Evolutionary conservation across 805 yeast genomes (phyloP).

Genomic region (Yarrowia yakushimensis): DNA sequence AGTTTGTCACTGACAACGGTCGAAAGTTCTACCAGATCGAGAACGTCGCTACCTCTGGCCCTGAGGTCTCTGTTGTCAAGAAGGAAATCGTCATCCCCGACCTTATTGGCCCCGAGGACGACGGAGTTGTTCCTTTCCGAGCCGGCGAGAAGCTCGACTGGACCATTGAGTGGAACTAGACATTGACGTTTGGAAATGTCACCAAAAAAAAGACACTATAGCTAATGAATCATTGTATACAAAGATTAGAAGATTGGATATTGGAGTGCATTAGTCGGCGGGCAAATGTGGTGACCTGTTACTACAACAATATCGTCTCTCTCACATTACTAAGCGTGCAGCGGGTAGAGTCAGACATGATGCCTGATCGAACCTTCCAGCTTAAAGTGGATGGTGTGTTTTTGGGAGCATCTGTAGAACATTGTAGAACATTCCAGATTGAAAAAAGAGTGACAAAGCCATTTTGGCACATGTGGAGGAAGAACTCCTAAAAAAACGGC

Average conservation of each 20-base stretch:
- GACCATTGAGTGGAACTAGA: conserved; percentile 64
- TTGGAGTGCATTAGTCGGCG: not conserved
- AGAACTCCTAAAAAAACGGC: not conserved
- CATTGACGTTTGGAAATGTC: not conserved
- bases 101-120: conserved; percentile 45
- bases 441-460: not conserved
- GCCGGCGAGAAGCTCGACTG: conserved; percentile 75
- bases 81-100: conserved; percentile 53
- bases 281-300: no score
- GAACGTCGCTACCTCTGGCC: conserved; percentile 45
- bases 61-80: conserved; percentile 48
- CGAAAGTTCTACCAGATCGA: conserved; percentile 58
- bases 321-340: not conserved
- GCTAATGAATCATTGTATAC: not conserved
- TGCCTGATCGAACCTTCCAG: conserved; percentile 4
- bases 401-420: not conserved
- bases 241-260: not conserved
- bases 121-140: conserved; percentile 75
- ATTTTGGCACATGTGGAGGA: not conserved
- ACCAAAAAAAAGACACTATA: not conserved
- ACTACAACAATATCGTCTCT: no score
- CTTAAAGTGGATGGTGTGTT: not conserved
- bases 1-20: conserved; percentile 76
- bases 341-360: not conserved
- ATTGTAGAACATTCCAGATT: not conserved